These are phyloP conservation scores for Pseudocercospora ulei DNA, from an alignment of 2,329 filamentous ascomycete genomes.

Conservation along the genomic window DNA sequence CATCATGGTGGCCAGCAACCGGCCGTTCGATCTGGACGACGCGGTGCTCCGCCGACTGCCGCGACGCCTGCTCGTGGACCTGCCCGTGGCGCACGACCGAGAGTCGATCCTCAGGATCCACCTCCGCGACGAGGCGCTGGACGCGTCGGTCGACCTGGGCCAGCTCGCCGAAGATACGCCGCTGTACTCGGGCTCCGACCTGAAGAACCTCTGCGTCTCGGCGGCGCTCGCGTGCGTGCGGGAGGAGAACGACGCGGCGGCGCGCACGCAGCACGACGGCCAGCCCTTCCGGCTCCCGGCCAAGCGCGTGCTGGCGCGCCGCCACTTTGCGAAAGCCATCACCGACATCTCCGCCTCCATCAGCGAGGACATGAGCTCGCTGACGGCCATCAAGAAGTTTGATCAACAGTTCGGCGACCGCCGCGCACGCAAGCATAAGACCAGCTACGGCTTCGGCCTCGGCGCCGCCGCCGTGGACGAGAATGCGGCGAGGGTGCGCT, in stretches of 20 bases:
- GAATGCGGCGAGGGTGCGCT: slow-evolving; percentile 29
- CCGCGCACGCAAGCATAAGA: slow-evolving; percentile 47
- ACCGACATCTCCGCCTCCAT: slow-evolving; percentile 86
- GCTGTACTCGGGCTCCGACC: slow-evolving; percentile 71
- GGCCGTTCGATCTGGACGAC: slow-evolving; percentile 88
- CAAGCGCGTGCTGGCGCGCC: slow-evolving; percentile 53
- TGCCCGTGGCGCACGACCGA: slow-evolving; percentile 58
- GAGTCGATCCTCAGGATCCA: slow-evolving; percentile 62
- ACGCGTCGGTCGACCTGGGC: slow-evolving; percentile 51
- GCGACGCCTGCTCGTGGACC: slow-evolving; percentile 61
- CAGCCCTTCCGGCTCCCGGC: slow-evolving; percentile 53
- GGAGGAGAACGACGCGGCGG: slow-evolving; percentile 52
- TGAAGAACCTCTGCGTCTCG: slow-evolving; percentile 73
- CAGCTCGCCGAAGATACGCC: slow-evolving; percentile 58
- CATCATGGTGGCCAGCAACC: slow-evolving; percentile 95
- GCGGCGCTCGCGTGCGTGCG: slow-evolving; percentile 70
- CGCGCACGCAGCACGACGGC: slow-evolving; percentile 24
- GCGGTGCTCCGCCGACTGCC: slow-evolving; percentile 70
- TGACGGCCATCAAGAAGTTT: slow-evolving; percentile 83
- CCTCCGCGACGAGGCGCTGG: slow-evolving; percentile 57
- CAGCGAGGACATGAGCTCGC: slow-evolving; percentile 80
- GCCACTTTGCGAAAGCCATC: slow-evolving; percentile 78
- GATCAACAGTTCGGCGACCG: slow-evolving; percentile 90
- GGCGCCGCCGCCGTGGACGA: slow-evolving; percentile 29
- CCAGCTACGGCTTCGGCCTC: slow-evolving; percentile 31